phyloP scores from a whole-genome alignment of 768 basidiomycete species.

The Auriscalpium microsporum region DNA sequence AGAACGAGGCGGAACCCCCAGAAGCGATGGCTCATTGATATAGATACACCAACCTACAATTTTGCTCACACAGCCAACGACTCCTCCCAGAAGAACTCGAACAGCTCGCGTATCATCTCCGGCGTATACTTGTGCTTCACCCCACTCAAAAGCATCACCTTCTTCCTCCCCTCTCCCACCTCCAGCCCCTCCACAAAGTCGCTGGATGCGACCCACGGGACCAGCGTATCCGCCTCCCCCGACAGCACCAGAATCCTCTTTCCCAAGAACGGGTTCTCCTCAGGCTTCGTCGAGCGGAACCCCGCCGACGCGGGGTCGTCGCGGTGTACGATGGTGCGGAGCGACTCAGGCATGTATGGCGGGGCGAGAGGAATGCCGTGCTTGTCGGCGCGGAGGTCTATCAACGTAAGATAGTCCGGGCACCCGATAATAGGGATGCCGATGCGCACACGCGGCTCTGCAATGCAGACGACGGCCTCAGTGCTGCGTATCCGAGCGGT shows the following conservation, averaged over 20 bases:
- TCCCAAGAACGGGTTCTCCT: slow-evolving; percentile 51
- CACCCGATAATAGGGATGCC: slow-evolving; percentile 51
- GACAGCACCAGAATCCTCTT: slow-evolving; percentile 71
- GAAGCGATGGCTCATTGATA: too few relatives aligned
- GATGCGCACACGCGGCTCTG: slow-evolving; percentile 35
- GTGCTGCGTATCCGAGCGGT: not conserved
- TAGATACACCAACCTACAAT: too few relatives aligned
- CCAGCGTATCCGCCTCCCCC: slow-evolving; percentile 36
- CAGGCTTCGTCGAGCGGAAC: slow-evolving; percentile 27
- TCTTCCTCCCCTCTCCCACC: slow-evolving; percentile 24
- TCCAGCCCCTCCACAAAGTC: slow-evolving; percentile 23
- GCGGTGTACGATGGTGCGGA: slow-evolving; percentile 38
- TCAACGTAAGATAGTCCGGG: slow-evolving; percentile 55
- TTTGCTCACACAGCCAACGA: not conserved
- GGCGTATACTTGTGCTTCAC: slow-evolving; percentile 28
- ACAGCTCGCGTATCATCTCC: slow-evolving; percentile 27
- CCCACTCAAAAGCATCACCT: slow-evolving; percentile 21
- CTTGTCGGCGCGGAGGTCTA: slow-evolving; percentile 44
- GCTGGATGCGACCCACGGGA: slow-evolving; percentile 24
- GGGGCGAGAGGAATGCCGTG: slow-evolving; percentile 35
- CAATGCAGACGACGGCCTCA: too few relatives aligned
- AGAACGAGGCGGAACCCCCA: too few relatives aligned
- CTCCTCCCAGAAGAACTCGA: slow-evolving; percentile 16
- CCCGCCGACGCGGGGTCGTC: slow-evolving; percentile 39
- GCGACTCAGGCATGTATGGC: slow-evolving; percentile 49